These are phyloP conservation scores for Metschnikowia baotianmanensis DNA, from an alignment of 805 yeast genomes.

Conservation along the genomic window DNA sequence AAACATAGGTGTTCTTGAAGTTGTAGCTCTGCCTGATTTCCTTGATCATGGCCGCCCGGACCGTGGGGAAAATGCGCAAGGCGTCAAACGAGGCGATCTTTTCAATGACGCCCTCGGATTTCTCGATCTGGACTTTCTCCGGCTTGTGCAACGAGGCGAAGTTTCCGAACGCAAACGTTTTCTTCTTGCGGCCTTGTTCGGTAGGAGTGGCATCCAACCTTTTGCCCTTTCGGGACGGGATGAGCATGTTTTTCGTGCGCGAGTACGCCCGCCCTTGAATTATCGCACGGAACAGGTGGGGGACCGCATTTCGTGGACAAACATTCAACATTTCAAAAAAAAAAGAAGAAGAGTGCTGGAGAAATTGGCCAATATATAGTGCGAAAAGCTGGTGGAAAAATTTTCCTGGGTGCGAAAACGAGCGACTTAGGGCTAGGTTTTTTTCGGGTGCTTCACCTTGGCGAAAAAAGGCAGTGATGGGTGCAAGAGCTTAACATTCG, in stretches of 20 bases:
- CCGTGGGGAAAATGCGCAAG: conserved; percentile 62
- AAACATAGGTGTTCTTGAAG: conserved; percentile 32
- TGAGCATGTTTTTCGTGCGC: conserved; percentile 12
- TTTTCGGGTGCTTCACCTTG: too few species aligned
- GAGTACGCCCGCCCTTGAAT: conserved; percentile 8
- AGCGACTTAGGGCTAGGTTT: not conserved
- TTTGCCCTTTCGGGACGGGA: conserved; percentile 16
- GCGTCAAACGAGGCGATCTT: conserved; percentile 65
- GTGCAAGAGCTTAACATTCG: too few species aligned
- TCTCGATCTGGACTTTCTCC: conserved; percentile 17
- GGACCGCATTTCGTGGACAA: not conserved
- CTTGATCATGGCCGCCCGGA: conserved; percentile 56
- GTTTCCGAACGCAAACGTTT: conserved; percentile 22
- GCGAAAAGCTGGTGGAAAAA: conserved; percentile 10
- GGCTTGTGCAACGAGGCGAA: conserved; percentile 23
- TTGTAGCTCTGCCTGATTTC: conserved; percentile 46
- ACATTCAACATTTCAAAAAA: conserved; percentile 5
- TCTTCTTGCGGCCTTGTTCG: conserved; percentile 12
- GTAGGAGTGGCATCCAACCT: conserved; percentile 20
- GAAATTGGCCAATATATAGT: not conserved
- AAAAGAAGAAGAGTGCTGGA: not conserved
- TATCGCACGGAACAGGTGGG: not conserved
- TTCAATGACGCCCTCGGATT: conserved; percentile 23
- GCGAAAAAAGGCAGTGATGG: too few species aligned
- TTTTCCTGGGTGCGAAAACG: not conserved